Percentiles rank a stretch among this genome's conserved stretches.
phyloP scores from a whole-genome alignment of 139 green algal species.

The Nannochloris sp. region DNA sequence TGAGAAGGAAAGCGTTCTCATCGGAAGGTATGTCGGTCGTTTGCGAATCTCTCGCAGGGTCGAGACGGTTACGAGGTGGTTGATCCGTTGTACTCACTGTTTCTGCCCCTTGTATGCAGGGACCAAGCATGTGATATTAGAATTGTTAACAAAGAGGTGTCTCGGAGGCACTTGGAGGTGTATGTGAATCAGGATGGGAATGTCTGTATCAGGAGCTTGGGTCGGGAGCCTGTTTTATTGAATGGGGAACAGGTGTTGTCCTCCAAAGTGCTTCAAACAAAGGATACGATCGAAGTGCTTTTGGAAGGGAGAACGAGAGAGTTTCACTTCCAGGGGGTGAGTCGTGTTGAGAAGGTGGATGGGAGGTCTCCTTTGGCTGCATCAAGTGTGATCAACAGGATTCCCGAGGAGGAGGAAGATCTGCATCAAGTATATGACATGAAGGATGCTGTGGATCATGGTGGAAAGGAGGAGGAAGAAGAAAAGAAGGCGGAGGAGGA shows the following conservation, averaged over 20 bases:
- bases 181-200: constrained; percentile 24
- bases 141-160: constrained; percentile 35
- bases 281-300: constrained; percentile 37
- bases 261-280: constrained; percentile 25
- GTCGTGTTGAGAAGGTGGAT: not conserved
- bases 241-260: constrained; percentile 23
- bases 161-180: constrained; percentile 32
- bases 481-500: not conserved
- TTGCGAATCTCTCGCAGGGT: no score
- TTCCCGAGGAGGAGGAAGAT: no score
- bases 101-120: constrained; percentile 9
- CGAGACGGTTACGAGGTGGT: not conserved
- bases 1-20: constrained; percentile 25
- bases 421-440: not conserved
- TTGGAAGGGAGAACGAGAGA: constrained; percentile 31
- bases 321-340: constrained; percentile 19
- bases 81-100: not conserved
- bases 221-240: constrained; percentile 28
- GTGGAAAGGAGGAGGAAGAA: not conserved
- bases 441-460: not conserved
- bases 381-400: not conserved
- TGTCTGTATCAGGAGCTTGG: constrained; percentile 33
- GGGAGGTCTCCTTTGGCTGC: not conserved
- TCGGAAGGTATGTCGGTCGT: constrained; percentile 18
- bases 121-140: constrained; percentile 38